Evolutionary conservation across 2,329 filamentous ascomycete species (phyloP).

Genomic region (Dothistroma septosporum): DNA sequence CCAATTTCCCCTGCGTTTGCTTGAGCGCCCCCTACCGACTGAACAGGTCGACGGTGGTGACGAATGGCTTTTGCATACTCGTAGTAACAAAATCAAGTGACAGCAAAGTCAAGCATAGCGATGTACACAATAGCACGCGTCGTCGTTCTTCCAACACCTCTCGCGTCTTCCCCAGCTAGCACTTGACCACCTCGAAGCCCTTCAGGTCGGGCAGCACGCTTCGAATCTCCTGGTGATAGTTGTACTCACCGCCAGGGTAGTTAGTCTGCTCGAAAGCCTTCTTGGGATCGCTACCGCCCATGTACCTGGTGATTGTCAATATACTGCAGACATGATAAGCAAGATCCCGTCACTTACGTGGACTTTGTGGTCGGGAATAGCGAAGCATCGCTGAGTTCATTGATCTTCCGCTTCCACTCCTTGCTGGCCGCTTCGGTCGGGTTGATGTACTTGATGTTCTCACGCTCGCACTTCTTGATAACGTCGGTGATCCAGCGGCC

Average conservation of each 20-base stretch:
- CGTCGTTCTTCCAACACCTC: no score
- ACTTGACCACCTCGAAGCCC: slow-evolving; percentile 25
- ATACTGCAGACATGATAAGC: neutral
- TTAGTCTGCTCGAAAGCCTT: slow-evolving; percentile 30
- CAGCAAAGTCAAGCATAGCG: no score
- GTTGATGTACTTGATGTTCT: slow-evolving; percentile 31
- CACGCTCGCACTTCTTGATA: slow-evolving; percentile 25
- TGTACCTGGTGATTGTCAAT: slow-evolving; percentile 11
- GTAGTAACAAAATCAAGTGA: no score
- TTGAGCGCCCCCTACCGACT: no score
- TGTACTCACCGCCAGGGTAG: slow-evolving; percentile 30
- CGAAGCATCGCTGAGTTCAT: slow-evolving; percentile 24
- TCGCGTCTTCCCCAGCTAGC: no score
- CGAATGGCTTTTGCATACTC: no score
- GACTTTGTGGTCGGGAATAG: slow-evolving; percentile 32
- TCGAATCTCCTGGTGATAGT: slow-evolving; percentile 30
- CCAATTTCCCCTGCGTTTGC: no score
- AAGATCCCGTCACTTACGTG: slow-evolving; percentile 23
- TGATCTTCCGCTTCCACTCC: slow-evolving; percentile 32
- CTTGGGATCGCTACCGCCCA: slow-evolving; percentile 20
- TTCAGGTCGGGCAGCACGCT: slow-evolving; percentile 23
- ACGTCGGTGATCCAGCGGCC: slow-evolving; percentile 37
- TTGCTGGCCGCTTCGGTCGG: slow-evolving; percentile 29
- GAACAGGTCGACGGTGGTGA: no score
- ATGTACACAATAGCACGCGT: no score